A percentile compares a stretch with the other conserved stretches of the same genome.
These are phyloP conservation scores for Sphagnurus paluster DNA, from an alignment of 1,284 basidiomycete species.

Conservation along the genomic window DNA sequence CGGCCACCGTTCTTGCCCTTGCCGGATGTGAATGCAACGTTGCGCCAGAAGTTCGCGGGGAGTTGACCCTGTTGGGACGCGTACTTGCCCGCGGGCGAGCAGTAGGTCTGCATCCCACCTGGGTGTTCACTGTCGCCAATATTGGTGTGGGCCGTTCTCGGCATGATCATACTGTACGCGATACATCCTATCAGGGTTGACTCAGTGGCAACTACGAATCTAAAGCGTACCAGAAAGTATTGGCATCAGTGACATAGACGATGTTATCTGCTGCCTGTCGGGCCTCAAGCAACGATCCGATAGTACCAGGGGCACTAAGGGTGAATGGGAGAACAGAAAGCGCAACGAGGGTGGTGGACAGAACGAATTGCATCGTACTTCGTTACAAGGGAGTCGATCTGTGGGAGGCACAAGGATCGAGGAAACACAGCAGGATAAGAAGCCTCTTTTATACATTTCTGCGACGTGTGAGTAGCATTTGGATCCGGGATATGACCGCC, in stretches of 20 bases:
- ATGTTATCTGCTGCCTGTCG: slow-evolving; percentile 41
- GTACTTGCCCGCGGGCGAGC: slow-evolving; percentile 37
- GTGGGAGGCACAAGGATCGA: background rate
- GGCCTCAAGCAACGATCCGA: slow-evolving; percentile 17
- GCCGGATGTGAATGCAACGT: slow-evolving; percentile 42
- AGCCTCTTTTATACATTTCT: background rate
- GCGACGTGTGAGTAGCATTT: too few species aligned
- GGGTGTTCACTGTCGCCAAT: slow-evolving; percentile 53
- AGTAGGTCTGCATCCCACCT: slow-evolving; percentile 50
- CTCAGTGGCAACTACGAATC: background rate
- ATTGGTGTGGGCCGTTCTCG: slow-evolving; percentile 45
- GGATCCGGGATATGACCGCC: too few species aligned
- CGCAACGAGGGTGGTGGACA: slow-evolving; percentile 3
- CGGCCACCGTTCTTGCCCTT: slow-evolving; percentile 35
- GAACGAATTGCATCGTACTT: background rate
- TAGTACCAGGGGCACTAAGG: slow-evolving; percentile 1
- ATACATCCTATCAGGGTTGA: background rate
- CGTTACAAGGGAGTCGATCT: background rate
- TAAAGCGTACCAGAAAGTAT: slow-evolving; percentile 39
- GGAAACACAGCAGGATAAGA: background rate
- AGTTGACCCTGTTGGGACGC: slow-evolving; percentile 41
- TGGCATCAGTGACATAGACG: slow-evolving; percentile 41
- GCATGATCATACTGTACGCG: slow-evolving; percentile 42
- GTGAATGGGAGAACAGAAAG: slow-evolving; percentile 1
- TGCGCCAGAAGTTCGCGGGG: slow-evolving; percentile 44